These are phyloP conservation scores for Monosporascus sp. DNA, from an alignment of 2,329 filamentous ascomycete species.

Conservation along the genomic window DNA sequence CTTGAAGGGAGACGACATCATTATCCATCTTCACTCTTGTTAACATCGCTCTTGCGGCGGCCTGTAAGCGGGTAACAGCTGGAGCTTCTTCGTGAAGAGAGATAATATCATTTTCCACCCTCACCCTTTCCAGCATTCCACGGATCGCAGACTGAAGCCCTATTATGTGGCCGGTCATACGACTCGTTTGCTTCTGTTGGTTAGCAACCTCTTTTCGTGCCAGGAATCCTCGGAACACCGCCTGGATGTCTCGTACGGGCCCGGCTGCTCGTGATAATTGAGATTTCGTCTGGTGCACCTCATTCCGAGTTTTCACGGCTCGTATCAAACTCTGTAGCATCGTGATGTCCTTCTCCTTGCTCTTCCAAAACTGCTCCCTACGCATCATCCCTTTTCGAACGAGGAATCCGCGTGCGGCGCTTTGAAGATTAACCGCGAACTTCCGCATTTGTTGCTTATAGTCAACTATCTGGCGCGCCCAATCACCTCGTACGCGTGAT, in stretches of 20 bases:
- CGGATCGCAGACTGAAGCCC: conserved; percentile 62
- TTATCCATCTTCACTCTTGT: conserved; percentile 42
- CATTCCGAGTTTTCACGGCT: conserved; percentile 57
- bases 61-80: conserved; percentile 9
- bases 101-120: conserved; percentile 33
- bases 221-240: conserved; percentile 61
- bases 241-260: conserved; percentile 61
- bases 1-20: conserved; percentile 47
- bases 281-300: conserved; percentile 50
- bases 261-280: conserved; percentile 58
- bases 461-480: conserved; percentile 72
- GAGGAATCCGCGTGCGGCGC: conserved; percentile 69
- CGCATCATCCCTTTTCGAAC: conserved; percentile 57
- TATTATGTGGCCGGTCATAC: conserved; percentile 46
- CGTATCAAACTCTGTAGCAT: conserved; percentile 77
- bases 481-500: conserved; percentile 80
- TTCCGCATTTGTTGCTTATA: conserved; percentile 79
- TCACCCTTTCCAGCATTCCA: conserved; percentile 58
- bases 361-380: conserved; percentile 63
- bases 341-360: conserved; percentile 65
- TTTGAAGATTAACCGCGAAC: conserved; percentile 78
- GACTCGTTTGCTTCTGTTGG: conserved; percentile 51
- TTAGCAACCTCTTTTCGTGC: conserved; percentile 51
- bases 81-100: conserved; percentile 17
- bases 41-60: conserved; percentile 34